Conservation (phyloP, 2,329 filamentous ascomycete species). For the Nigrospora osmanthi region DNA sequence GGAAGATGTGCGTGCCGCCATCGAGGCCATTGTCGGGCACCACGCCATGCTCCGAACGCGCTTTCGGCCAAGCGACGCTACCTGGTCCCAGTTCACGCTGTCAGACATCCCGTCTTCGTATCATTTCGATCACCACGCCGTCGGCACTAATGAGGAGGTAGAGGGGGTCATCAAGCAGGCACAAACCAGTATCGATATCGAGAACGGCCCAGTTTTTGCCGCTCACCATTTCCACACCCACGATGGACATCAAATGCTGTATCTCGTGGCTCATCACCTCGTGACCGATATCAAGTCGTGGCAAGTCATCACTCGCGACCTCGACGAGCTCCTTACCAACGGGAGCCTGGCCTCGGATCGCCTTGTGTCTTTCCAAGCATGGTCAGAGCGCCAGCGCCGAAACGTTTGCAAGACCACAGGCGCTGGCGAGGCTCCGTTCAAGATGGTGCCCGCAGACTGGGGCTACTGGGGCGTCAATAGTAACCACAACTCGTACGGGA, state of each 20-base stretch:
- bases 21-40: constrained; percentile 39
- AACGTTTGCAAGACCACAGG: constrained; percentile 22
- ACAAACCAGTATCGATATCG: constrained; percentile 37
- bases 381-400: constrained; percentile 37
- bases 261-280: constrained; percentile 42
- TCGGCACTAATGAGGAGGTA: constrained; percentile 32
- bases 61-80: constrained; percentile 27
- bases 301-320: constrained; percentile 39
- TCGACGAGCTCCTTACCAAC: constrained; percentile 38
- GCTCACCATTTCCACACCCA: constrained; percentile 38
- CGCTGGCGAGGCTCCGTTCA: constrained; percentile 26
- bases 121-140: constrained; percentile 31
- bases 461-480: constrained; percentile 40
- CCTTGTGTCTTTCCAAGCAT: constrained; percentile 39
- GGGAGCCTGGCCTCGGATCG: constrained; percentile 35
- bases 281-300: constrained; percentile 43
- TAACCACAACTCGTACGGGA: constrained; percentile 35
- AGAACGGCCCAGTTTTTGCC: constrained; percentile 41
- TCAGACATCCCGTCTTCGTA: constrained; percentile 33
- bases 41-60: constrained; percentile 44
- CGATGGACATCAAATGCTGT: constrained; percentile 38
- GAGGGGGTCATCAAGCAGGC: constrained; percentile 29
- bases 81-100: constrained; percentile 38
- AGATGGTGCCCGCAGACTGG: constrained; percentile 29
- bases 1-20: constrained; percentile 37